Conservation (phyloP, 345 rosid species). For the sweet orange (Citrus sinensis) region DVS_A1.0 CM039166.1:25342001-25342500, state of each 20-base stretch:
- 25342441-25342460: no score
- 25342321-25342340: conserved; percentile 11
- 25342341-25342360: background rate
- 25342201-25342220: background rate
- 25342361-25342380: conserved; percentile 5
- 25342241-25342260: background rate
- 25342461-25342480: background rate
- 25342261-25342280: conserved; percentile 7
- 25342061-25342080: conserved; percentile 14
- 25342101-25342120: conserved; percentile 21
- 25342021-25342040: no score
- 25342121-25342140: conserved; percentile 6
- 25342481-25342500: conserved; percentile 7
- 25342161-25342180: conserved; percentile 6
- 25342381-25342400: conserved; percentile 18
- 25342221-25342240: conserved; percentile 7
- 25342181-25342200: conserved; percentile 4
- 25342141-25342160: conserved; percentile 10
- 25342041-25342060: background rate
- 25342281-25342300: conserved; percentile 1
- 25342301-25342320: conserved; percentile 16
- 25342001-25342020: background rate
- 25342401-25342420: background rate
- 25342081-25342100: conserved; percentile 25
- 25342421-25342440: no score